Conservation (phyloP, 1,139 yeast genomes). For the Blastobotrys indianensis region DNA sequence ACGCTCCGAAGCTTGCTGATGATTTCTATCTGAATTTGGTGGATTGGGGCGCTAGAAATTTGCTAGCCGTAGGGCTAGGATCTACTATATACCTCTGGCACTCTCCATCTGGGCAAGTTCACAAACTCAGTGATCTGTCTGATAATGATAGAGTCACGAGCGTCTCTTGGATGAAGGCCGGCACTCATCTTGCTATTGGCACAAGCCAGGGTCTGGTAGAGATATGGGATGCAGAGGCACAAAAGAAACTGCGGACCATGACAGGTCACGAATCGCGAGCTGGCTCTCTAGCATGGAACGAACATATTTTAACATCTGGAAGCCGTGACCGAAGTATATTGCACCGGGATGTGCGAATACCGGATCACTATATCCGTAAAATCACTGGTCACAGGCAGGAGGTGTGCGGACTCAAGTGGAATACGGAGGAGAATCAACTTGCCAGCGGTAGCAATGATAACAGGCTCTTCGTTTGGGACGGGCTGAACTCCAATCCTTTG, state of each 20-base stretch:
- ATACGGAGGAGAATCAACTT: slow-evolving; percentile 67
- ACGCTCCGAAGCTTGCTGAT: slow-evolving; percentile 93
- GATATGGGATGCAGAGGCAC: slow-evolving; percentile 90
- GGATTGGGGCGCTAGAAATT: slow-evolving; percentile 93
- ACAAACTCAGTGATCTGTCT: slow-evolving; percentile 63
- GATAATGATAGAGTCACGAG: slow-evolving; percentile 68
- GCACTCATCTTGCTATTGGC: slow-evolving; percentile 91
- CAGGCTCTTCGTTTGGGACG: slow-evolving; percentile 74
- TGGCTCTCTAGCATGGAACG: slow-evolving; percentile 90
- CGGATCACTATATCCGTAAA: slow-evolving; percentile 71
- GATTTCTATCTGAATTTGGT: slow-evolving; percentile 88
- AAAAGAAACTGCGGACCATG: slow-evolving; percentile 82
- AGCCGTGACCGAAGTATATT: slow-evolving; percentile 78
- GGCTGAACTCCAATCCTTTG: slow-evolving; percentile 59
- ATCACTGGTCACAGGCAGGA: slow-evolving; percentile 83
- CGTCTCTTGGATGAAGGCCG: slow-evolving; percentile 76
- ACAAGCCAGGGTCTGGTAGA: slow-evolving; percentile 82
- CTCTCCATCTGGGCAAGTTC: slow-evolving; percentile 79
- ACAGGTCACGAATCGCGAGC: slow-evolving; percentile 85
- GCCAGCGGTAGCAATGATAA: slow-evolving; percentile 71
- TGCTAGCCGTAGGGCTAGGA: slow-evolving; percentile 86
- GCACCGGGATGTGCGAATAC: slow-evolving; percentile 86
- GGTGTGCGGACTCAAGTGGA: slow-evolving; percentile 96
- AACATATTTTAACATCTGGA: slow-evolving; percentile 81
- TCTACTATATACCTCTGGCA: slow-evolving; percentile 88